Evolutionary conservation across 106 monocot species (phyloP).

Genomic region (Apostasia shenzhenica): DNA sequence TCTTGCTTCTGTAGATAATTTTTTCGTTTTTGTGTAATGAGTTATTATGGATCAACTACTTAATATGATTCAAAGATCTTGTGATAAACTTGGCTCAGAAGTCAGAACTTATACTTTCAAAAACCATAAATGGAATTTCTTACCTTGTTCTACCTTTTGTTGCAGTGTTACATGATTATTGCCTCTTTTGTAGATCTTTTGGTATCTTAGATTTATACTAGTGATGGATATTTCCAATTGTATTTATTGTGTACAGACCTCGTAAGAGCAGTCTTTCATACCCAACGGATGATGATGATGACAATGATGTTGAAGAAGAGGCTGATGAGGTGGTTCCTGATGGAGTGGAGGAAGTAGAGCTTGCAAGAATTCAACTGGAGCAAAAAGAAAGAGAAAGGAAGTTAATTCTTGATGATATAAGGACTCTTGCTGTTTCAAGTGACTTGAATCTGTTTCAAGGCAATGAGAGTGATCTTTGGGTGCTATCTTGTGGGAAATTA

Average conservation of each 20-base stretch:
- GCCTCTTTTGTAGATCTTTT: neutral
- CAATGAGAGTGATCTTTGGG: conserved; percentile 45
- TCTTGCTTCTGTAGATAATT: neutral
- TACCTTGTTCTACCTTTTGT: no score
- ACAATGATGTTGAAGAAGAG: conserved; percentile 69
- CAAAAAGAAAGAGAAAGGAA: conserved; percentile 78
- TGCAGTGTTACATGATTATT: neutral
- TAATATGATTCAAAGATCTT: no score
- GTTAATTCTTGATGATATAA: conserved; percentile 83
- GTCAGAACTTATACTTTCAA: no score
- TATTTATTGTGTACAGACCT: conserved; percentile 40
- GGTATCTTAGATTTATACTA: neutral
- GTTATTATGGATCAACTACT: no score
- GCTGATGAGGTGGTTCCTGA: conserved; percentile 93
- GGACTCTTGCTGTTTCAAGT: conserved; percentile 31
- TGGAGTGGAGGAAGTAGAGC: conserved; percentile 97
- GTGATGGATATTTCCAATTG: neutral
- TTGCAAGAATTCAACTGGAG: conserved; percentile 84
- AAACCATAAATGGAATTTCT: no score
- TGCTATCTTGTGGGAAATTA: conserved; percentile 59
- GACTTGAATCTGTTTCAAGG: conserved; percentile 18
- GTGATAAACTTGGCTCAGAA: no score
- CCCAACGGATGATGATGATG: conserved; percentile 70
- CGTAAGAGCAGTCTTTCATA: conserved; percentile 67
- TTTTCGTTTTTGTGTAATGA: neutral